Evolutionary conservation across 768 basidiomycete genomes (phyloP).

Genomic region (Xerocomus potaroensis): DNA sequence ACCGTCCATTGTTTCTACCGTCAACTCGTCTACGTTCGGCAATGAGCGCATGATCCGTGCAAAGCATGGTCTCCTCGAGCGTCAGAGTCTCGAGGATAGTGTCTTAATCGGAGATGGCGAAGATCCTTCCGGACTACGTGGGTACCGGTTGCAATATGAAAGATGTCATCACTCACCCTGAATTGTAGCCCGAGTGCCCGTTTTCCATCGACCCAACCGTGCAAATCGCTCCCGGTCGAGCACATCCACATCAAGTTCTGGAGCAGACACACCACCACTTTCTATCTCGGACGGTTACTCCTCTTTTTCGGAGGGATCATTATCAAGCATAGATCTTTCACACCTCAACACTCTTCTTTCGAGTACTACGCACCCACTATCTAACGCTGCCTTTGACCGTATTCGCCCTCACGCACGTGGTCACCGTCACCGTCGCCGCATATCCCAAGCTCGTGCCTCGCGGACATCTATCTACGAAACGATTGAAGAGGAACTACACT

Average conservation of each 20-base stretch:
- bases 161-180: constrained; percentile 2
- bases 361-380: constrained; percentile 49
- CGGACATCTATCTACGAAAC: constrained; percentile 77
- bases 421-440: constrained; percentile 66
- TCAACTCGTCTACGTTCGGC: constrained; percentile 56
- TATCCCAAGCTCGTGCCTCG: constrained; percentile 59
- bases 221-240: constrained; percentile 58
- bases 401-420: constrained; percentile 46
- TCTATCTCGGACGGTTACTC: constrained; percentile 67
- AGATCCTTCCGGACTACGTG: constrained; percentile 48
- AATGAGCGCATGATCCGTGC: constrained; percentile 66
- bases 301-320: constrained; percentile 61
- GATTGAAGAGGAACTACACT: constrained; percentile 65
- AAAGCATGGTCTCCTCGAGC: constrained; percentile 54
- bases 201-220: constrained; percentile 58
- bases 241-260: constrained; percentile 65
- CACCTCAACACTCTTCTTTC: constrained; percentile 55
- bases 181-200: constrained; percentile 42
- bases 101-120: constrained; percentile 64
- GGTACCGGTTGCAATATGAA: constrained; percentile 21
- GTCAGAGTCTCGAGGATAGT: constrained; percentile 65
- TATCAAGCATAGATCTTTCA: constrained; percentile 72
- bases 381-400: constrained; percentile 39
- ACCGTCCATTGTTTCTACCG: constrained; percentile 62
- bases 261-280: constrained; percentile 66